Base-by-base conservation (phyloP, 164 flowering plant species). In the Vitis riparia region DNA sequence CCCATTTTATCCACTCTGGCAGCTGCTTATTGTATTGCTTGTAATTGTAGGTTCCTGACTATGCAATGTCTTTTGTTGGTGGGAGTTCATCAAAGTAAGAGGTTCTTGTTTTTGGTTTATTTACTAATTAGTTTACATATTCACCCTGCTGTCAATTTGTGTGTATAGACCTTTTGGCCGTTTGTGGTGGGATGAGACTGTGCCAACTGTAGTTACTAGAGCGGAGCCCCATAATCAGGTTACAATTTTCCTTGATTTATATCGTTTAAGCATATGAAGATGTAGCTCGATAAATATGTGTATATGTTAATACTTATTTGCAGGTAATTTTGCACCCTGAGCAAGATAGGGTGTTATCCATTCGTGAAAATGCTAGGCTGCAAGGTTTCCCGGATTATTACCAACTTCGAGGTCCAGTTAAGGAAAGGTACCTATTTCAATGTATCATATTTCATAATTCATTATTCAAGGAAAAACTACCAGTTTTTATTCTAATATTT, bases 181-280 rank as follows among this genome's bases (percentile, higher is more conserved):
- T 6, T 23, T 91, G 11, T 92, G 98, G 97, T 91, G 90, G 88
- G 97, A 94, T 75, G 93, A 91, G 44, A 91, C 85, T 23, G 93
- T 94, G 0, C 83, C 97, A 1, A 94, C 98, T 0, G 97, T 92
- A 0, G 95, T 94, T 0, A 91, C 97, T 0, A 77, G 98, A 49
- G 95, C 98, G 0, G 92, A 94, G 51, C 98, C 98, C 0, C 98
- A 94, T 47, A 94, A 94, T 52, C 98, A 94, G 85, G 96, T 90
- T 59, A 8, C 9, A 1, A 4, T 48, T 62, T 11, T 11, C 51
- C 11, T 10, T 66, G 14, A 12, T 55, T 23, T 32, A 17, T 32
- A n/a, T 51, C 11, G 8, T 5, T 23, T 5, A 29, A n/a, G n/a
- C 19, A 23, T 19, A 5, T 63, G 55, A 1, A 8, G 3, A 37